phyloP scores from a whole-genome alignment of 805 yeast genomes.

The Ogataea polymorpha region DNA sequence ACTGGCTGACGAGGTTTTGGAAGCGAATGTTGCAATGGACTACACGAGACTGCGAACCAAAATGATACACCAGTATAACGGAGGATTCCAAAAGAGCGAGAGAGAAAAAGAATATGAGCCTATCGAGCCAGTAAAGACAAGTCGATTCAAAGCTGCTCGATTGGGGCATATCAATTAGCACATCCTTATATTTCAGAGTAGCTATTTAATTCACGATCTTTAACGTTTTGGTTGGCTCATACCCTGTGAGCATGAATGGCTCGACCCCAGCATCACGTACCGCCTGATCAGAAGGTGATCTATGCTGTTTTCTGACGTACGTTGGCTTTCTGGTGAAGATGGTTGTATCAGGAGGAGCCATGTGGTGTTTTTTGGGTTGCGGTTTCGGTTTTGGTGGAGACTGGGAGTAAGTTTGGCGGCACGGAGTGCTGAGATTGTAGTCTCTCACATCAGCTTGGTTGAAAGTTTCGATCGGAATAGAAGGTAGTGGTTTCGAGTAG shows the following conservation, averaged over 20 bases:
- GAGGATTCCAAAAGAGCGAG: conserved; percentile 45
- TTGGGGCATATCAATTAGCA: conserved; percentile 20
- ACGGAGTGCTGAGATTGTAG: conserved; percentile 10
- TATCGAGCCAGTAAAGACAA: conserved; percentile 56
- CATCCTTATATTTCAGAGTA: background rate
- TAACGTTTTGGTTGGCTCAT: conserved; percentile 21
- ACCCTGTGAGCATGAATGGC: conserved; percentile 31
- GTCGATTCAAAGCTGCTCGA: conserved; percentile 66
- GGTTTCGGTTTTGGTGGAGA: conserved; percentile 4
- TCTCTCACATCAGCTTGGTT: conserved; percentile 24
- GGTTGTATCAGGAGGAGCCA: conserved; percentile 22
- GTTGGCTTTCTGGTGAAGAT: conserved; percentile 27
- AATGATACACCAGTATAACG: conserved; percentile 42
- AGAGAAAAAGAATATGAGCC: conserved; percentile 63
- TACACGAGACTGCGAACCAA: conserved; percentile 56
- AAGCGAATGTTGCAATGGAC: conserved; percentile 49
- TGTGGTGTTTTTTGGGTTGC: background rate
- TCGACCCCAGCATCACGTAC: conserved; percentile 24
- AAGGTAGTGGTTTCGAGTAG: conserved; percentile 19
- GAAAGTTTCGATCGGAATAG: conserved; percentile 23
- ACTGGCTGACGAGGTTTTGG: conserved; percentile 35
- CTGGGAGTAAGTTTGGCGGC: background rate
- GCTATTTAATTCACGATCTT: conserved; percentile 18
- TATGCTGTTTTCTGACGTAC: conserved; percentile 12
- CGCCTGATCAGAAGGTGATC: conserved; percentile 23